Percentiles rank a stretch among this genome's conserved stretches.
Evolutionary conservation across 495 filamentous ascomycete species (phyloP).

Genomic region (Darksidea phi): DNA sequence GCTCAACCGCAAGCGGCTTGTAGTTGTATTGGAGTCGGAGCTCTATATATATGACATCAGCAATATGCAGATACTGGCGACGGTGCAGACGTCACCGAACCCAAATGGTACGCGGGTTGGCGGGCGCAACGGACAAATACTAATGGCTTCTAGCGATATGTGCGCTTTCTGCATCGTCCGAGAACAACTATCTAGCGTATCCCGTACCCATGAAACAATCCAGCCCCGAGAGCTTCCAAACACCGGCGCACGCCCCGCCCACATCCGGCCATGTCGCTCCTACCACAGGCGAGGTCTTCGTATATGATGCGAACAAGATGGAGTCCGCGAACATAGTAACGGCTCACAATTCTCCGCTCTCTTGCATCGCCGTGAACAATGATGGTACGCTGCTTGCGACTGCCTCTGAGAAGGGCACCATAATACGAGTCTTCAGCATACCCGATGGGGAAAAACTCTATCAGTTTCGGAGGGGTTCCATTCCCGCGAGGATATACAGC

Average conservation of each 20-base stretch:
- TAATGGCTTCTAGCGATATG: conserved; percentile 66
- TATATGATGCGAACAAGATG: conserved; percentile 82
- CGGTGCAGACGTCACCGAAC: conserved; percentile 90
- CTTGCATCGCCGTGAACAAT: conserved; percentile 82
- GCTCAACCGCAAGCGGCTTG: conserved; percentile 88
- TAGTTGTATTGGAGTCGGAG: conserved; percentile 88
- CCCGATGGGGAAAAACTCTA: conserved; percentile 87
- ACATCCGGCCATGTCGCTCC: conserved; percentile 70
- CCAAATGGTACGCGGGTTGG: conserved; percentile 59
- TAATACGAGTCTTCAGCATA: conserved; percentile 90
- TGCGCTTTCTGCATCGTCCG: conserved; percentile 89
- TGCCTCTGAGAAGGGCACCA: conserved; percentile 94
- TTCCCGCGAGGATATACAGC: conserved; percentile 91
- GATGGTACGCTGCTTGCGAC: conserved; percentile 93
- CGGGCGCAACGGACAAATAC: conserved; percentile 10
- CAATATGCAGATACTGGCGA: conserved; percentile 91
- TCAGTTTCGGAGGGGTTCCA: conserved; percentile 91
- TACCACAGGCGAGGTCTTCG: conserved; percentile 86
- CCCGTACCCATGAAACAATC: conserved; percentile 74
- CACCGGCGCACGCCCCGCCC: conserved; percentile 83
- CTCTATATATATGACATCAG: conserved; percentile 98
- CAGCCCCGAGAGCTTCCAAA: conserved; percentile 59
- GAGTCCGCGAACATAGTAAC: conserved; percentile 92
- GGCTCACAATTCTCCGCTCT: conserved; percentile 90
- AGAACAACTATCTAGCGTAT: conserved; percentile 90